Evolutionary conservation across 2,329 filamentous ascomycete species (phyloP), one percentile per base, ranked within the genome.

Genomic region (Keithomyces neogunnii): DNA sequence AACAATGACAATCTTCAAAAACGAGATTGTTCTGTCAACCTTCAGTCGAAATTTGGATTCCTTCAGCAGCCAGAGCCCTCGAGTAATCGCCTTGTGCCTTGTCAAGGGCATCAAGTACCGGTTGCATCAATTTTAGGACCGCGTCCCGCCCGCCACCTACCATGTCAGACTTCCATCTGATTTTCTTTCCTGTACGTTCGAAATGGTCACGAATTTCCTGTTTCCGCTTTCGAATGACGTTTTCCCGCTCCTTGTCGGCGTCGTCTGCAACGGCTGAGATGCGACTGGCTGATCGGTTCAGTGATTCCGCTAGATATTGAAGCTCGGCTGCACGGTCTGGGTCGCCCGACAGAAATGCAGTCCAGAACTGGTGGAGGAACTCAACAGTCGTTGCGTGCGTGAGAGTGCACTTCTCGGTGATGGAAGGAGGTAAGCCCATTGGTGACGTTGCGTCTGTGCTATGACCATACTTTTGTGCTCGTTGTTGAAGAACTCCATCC

Each of bases 351-450:
- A 95, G 77, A 63, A 95, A 99, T 0, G 91, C 84, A 35, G 82
- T 80, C 92, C 92, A 99, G 72, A 99, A 99, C 66, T 97, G 95
- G 60, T 92, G 88, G n/a, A 99, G 73, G 62, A 97, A 99, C 63
- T 99, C 93, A 38, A 88, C 86, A 0, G 89, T 95, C 0, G 93
- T 99, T 49, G 91, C 91, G 65, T 97, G 90, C 0, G 92, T 96
- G 51, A 82, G 68, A 40, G 69, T 71, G 57, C 80, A 83, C 51
- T 80, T 80, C 43, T 83, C 75, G 3, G 80, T 72, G 26, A 86
- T 71, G 2, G 78, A 74, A 2, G 71, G 62, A 3, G 84, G 72
- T 3, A 73, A 60, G 29, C 75, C 73, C 82, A 76, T 86, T 57
- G 69, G 77, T 48, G 65, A 75, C 59, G 60, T 73, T 61, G 69